These are phyloP conservation scores for Candida piceae DNA, from an alignment of 805 yeast genomes.

Conservation along the genomic window DNA sequence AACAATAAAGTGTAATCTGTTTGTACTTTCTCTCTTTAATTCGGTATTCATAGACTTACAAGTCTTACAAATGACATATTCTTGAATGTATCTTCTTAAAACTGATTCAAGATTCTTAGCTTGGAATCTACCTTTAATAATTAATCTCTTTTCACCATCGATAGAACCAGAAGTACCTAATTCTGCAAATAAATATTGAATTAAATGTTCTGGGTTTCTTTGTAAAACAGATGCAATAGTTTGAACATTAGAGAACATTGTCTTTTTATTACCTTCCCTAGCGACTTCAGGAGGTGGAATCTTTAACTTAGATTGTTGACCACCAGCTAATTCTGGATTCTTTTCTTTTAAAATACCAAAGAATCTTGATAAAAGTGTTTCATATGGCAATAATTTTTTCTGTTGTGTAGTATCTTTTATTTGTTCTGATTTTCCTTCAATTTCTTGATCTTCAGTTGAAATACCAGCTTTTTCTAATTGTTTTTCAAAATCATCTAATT, in stretches of 20 bases:
- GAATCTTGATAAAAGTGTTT: conserved; percentile 74
- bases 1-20: conserved; percentile 94
- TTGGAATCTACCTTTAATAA: conserved; percentile 96
- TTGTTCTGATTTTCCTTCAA: no score
- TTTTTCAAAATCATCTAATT: conserved; percentile 78
- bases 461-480: conserved; percentile 89
- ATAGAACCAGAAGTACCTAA: conserved; percentile 99
- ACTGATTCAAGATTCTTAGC: conserved; percentile 97
- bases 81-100: conserved; percentile 91
- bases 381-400: conserved; percentile 54
- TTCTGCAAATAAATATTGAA: conserved; percentile 95
- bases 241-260: conserved; percentile 93
- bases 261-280: conserved; percentile 96
- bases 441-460: conserved; percentile 39
- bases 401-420: conserved; percentile 26
- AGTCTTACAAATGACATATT: conserved; percentile 97
- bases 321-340: conserved; percentile 98
- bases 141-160: conserved; percentile 95
- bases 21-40: conserved; percentile 89
- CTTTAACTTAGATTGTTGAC: conserved; percentile 87
- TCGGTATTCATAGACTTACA: conserved; percentile 97
- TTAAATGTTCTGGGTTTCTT: conserved; percentile 94
- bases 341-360: conserved; percentile 81
- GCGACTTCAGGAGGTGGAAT: conserved; percentile 96
- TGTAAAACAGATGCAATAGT: conserved; percentile 91